Evolutionary conservation across 176 grass and related monocot species (phyloP).

Genomic region (Cymbopogon citratus): DNA sequence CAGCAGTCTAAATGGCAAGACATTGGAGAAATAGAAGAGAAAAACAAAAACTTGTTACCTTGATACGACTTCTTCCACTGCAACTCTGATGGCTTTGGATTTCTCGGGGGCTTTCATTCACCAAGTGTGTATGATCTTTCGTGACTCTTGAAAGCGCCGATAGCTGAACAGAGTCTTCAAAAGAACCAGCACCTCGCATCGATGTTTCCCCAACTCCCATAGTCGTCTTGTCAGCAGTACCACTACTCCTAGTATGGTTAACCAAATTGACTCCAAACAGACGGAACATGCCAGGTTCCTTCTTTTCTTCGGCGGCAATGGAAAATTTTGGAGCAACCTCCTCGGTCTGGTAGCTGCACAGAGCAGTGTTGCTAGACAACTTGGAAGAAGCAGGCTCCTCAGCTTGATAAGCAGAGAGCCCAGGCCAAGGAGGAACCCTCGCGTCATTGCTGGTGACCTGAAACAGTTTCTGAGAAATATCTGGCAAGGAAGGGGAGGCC

Average conservation of each 20-base stretch:
- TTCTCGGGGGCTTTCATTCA: conserved; percentile 46
- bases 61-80: conserved; percentile 32
- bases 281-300: conserved; percentile 36
- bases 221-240: conserved; percentile 1
- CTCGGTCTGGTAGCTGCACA: conserved; percentile 17
- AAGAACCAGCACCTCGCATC: conserved; percentile 29
- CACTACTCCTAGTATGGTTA: conserved; percentile 5
- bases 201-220: not conserved
- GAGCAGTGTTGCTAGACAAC: conserved; percentile 33
- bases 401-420: conserved; percentile 17
- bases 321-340: conserved; percentile 23
- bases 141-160: conserved; percentile 47
- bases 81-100: conserved; percentile 45
- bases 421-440: conserved; percentile 34
- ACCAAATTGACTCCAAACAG: conserved; percentile 61
- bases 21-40: not conserved
- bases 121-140: conserved; percentile 12
- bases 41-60: conserved; percentile 25
- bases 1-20: not conserved
- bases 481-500: conserved; percentile 33
- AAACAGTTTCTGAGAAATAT: conserved; percentile 48
- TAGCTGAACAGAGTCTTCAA: conserved; percentile 32
- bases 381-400: conserved; percentile 37
- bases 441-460: conserved; percentile 27
- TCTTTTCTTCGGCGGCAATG: conserved; percentile 20